A percentile compares a stretch with the other conserved stretches of the same genome.
These are phyloP conservation scores for Ogataea paradorogensis DNA, from an alignment of 805 yeast genomes.

Conservation along the genomic window DNA sequence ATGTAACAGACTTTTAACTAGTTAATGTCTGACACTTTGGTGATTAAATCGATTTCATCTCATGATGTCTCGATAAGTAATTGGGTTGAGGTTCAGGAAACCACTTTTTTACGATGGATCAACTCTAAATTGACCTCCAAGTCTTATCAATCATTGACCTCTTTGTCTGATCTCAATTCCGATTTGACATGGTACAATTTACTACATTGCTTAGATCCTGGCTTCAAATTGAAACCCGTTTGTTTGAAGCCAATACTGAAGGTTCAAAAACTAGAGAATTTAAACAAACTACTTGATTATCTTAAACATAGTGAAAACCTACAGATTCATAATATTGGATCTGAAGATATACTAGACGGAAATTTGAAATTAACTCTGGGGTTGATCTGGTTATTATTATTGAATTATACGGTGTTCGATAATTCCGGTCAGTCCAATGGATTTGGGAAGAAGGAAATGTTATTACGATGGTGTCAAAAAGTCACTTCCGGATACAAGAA, in stretches of 20 bases:
- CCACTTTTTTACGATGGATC: constrained; percentile 51
- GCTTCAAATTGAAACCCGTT: constrained; percentile 21
- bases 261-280: constrained; percentile 47
- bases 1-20: background rate
- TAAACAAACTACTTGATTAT: constrained; percentile 41
- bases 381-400: constrained; percentile 46
- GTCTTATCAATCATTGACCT: constrained; percentile 22
- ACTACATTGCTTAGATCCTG: constrained; percentile 32
- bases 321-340: constrained; percentile 42
- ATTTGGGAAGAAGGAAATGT: constrained; percentile 36
- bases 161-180: constrained; percentile 37
- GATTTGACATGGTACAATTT: constrained; percentile 41
- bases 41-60: constrained; percentile 7
- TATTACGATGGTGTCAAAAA: constrained; percentile 54
- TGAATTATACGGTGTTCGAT: constrained; percentile 35
- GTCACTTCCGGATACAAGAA: constrained; percentile 37
- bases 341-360: constrained; percentile 50
- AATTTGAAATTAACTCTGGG: constrained; percentile 46
- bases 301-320: constrained; percentile 37
- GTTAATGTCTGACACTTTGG: constrained; percentile 5
- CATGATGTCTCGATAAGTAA: constrained; percentile 14
- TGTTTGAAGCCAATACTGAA: constrained; percentile 39
- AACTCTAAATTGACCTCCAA: constrained; percentile 34
- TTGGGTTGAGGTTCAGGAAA: constrained; percentile 46
- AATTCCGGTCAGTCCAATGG: constrained; percentile 10